phyloP scores from a whole-genome alignment of 805 yeast species.

The Hanseniaspora valbyensis region DNA sequence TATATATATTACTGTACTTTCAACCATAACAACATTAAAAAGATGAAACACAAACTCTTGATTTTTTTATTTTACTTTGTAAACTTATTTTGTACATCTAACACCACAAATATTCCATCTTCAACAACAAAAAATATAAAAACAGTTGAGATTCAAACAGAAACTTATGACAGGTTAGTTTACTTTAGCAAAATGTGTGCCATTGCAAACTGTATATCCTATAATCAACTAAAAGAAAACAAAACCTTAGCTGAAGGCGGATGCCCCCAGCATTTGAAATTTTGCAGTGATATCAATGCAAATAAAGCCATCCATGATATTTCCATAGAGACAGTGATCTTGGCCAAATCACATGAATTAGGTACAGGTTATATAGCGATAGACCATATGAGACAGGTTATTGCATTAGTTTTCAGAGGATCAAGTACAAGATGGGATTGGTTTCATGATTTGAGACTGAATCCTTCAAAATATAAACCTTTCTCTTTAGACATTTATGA shows the following conservation, averaged over 20 bases:
- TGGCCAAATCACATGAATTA: conserved; percentile 36
- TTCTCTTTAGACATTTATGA: conserved; percentile 25
- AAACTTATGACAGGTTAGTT: conserved; percentile 26
- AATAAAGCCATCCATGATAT: conserved; percentile 26
- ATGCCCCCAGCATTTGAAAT: conserved; percentile 27
- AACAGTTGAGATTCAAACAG: neutral
- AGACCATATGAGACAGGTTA: conserved; percentile 35
- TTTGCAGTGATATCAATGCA: conserved; percentile 25
- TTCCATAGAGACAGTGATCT: conserved; percentile 30
- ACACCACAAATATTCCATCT: no score
- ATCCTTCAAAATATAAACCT: conserved; percentile 41
- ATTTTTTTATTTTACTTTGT: no score
- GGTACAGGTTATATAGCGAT: conserved; percentile 48
- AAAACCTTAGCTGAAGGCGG: conserved; percentile 26
- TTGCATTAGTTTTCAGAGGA: conserved; percentile 52
- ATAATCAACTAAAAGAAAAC: conserved; percentile 20
- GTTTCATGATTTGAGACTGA: conserved; percentile 44
- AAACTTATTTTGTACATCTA: no score
- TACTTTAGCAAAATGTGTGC: conserved; percentile 29
- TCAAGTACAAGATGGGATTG: conserved; percentile 52
- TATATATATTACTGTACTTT: no score
- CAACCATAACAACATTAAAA: no score
- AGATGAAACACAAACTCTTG: no score
- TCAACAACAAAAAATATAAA: neutral
- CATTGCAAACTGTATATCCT: conserved; percentile 30